These are phyloP conservation scores for Debaryomyces psychrophilus DNA, from an alignment of 1,139 yeast genomes.

Conservation along the genomic window DNA sequence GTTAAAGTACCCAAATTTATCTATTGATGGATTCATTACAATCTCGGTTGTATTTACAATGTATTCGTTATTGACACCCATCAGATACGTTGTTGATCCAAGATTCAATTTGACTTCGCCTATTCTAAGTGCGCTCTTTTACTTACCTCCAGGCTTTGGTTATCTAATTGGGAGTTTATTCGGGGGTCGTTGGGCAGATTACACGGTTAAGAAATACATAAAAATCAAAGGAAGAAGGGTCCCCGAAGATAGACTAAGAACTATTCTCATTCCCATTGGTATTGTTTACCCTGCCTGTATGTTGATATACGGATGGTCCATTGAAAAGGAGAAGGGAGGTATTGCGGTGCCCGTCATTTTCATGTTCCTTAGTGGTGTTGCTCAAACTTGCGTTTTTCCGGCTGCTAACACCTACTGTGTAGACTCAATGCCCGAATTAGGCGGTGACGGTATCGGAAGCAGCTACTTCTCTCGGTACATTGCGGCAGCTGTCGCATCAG, in stretches of 20 bases:
- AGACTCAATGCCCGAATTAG: constrained; percentile 55
- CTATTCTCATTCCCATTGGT: constrained; percentile 41
- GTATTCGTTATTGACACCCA: constrained; percentile 57
- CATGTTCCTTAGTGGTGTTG: constrained; percentile 50
- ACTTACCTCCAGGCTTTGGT: constrained; percentile 57
- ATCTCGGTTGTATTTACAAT: constrained; percentile 47
- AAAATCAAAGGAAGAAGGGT: constrained; percentile 45
- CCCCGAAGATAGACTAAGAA: constrained; percentile 54
- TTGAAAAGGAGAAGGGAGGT: constrained; percentile 53
- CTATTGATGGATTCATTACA: constrained; percentile 47
- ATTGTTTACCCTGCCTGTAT: constrained; percentile 43
- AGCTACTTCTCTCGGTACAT: constrained; percentile 53
- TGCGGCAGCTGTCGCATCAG: constrained; percentile 54
- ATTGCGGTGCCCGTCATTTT: constrained; percentile 54
- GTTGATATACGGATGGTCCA: constrained; percentile 56
- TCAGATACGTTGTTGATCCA: constrained; percentile 56
- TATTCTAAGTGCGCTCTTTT: constrained; percentile 51
- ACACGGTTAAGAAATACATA: constrained; percentile 45
- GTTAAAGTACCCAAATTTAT: constrained; percentile 42
- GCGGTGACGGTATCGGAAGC: constrained; percentile 56
- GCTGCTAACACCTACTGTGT: constrained; percentile 57
- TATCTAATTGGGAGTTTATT: constrained; percentile 49
- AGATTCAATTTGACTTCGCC: constrained; percentile 50
- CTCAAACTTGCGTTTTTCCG: constrained; percentile 54
- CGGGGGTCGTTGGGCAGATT: constrained; percentile 56